Evolutionary conservation across 23 red algal genomes (phyloP), one percentile per base, ranked within the genome.

Genomic region (Gracilariopsis chorda): DNA sequence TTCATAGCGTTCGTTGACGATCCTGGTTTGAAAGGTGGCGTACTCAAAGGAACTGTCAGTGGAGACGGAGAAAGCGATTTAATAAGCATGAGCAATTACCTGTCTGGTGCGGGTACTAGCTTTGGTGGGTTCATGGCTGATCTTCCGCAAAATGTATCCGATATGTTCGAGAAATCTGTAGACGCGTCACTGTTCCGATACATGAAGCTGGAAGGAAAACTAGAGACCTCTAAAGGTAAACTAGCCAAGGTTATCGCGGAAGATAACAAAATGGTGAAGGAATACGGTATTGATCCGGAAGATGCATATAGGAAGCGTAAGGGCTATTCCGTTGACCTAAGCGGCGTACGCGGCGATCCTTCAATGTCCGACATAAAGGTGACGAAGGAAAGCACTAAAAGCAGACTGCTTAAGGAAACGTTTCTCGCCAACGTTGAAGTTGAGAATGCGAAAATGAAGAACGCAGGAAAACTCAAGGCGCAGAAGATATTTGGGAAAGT

Each of bases 401-500:
- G 47, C 40, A 53, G 46, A 43, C 27, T 78, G 10, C 14, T 24
- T 10, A 35, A 39, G 17, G 47, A 78, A 78, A 78, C 73, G 29
- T 10, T 2, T 25, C 36, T 78, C 12, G 1, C 27, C 73, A 78
- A 78, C 73, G 7, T 1, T 25, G 9, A 53, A 30, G 36, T 78
- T 44, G 14, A 78, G 73, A 39, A 24, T 7, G 36, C 19, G 20
- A 78, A 52, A 39, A 1, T 29, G 6, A 14, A 24, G 4, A 11
- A 55, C 7, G 47, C 16, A 14, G 73, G 73, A 37, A 78, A 53
- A 40, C 73, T 78, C 16, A 11, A 24, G 23, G 73, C 73, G 19
- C 45, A 78, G 33, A 78, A 78, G 51, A 32, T 78, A 3, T 24
- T 78, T 46, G 73, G 73, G 3, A 78, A 78, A 13, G 45, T 78